These are phyloP conservation scores for Saccharomyces paradoxus DNA, from an alignment of 805 yeast species.

Conservation along the genomic window DNA sequence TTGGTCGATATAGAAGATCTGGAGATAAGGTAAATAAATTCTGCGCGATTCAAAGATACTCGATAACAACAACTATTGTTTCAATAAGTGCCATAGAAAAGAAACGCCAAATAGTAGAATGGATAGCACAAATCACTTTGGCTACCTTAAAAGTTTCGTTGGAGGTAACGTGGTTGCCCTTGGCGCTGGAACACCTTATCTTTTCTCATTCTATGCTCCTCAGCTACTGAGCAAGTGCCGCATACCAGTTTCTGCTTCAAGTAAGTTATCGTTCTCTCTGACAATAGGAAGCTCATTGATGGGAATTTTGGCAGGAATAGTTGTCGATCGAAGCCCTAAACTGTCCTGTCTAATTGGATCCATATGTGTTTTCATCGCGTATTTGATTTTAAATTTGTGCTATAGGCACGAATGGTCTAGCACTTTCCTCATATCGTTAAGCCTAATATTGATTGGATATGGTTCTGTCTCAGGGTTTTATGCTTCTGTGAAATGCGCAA, in stretches of 20 bases:
- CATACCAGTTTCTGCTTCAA: conserved; percentile 52
- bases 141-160: conserved; percentile 15
- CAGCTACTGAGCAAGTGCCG: conserved; percentile 52
- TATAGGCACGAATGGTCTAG: conserved; percentile 36
- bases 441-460: conserved; percentile 50
- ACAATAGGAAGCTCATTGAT: conserved; percentile 60
- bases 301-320: conserved; percentile 62
- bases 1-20: neutral
- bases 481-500: conserved; percentile 43
- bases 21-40: neutral
- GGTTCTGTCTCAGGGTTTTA: conserved; percentile 57
- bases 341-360: conserved; percentile 49
- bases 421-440: conserved; percentile 37
- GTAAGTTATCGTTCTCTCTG: conserved; percentile 53
- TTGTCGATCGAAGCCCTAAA: conserved; percentile 52
- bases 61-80: neutral
- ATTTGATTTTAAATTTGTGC: conserved; percentile 40
- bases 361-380: conserved; percentile 45
- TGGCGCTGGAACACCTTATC: conserved; percentile 69
- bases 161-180: conserved; percentile 43
- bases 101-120: neutral
- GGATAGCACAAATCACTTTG: conserved; percentile 10
- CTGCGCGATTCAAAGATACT: neutral
- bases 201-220: conserved; percentile 70
- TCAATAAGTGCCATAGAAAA: neutral